phyloP scores from a whole-genome alignment of 176 grass and related monocot genomes.

The Panicum miliaceum region DNA sequence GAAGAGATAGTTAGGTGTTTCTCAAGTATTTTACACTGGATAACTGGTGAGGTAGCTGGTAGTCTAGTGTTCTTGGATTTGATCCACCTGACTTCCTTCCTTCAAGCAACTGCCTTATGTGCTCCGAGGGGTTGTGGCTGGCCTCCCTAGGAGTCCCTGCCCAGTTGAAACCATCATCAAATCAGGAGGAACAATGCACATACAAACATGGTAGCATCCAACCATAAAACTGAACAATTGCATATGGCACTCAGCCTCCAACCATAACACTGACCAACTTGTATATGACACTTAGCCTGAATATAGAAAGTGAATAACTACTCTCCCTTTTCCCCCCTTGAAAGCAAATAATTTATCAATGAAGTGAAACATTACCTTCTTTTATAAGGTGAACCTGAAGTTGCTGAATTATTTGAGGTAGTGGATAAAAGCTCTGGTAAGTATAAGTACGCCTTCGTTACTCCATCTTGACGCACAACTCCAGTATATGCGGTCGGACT shows the following conservation, averaged over 20 bases:
- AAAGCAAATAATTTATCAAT: not conserved
- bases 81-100: not conserved
- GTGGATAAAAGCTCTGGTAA: not conserved
- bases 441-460: not conserved
- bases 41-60: not conserved
- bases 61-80: not conserved
- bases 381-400: not conserved
- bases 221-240: not conserved
- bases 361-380: constrained; percentile 8
- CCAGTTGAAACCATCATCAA: not conserved
- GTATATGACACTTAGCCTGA: too few relatives aligned
- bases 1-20: not conserved
- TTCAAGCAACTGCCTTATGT: not conserved
- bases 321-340: not conserved
- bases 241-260: too few relatives aligned
- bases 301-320: not conserved
- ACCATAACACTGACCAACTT: too few relatives aligned
- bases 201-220: not conserved
- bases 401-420: not conserved
- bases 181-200: not conserved
- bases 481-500: not conserved
- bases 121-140: not conserved
- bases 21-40: constrained; percentile 20
- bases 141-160: not conserved
- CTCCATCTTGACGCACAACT: not conserved